Conservation (phyloP, 2,329 filamentous ascomycete species). For the Drechslera avenae region DNA sequence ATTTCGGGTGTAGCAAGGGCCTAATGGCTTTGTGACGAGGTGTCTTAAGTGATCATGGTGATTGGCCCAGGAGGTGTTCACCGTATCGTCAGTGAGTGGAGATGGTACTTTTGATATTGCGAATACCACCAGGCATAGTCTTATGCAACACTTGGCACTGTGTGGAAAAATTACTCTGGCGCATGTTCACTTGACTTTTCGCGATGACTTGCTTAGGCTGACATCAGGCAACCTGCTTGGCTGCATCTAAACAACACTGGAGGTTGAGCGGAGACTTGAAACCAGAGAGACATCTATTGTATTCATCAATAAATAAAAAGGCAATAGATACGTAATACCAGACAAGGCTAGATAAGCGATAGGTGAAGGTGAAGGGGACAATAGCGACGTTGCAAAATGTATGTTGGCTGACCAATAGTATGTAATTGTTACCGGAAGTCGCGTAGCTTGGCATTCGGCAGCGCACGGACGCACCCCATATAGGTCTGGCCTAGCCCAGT, state of each 20-base stretch:
- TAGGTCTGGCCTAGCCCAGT: constrained; percentile 2
- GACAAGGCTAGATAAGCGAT: neutral
- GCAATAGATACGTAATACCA: no score
- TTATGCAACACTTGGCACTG: no score
- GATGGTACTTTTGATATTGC: no score
- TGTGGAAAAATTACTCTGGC: no score
- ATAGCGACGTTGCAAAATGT: constrained; percentile 2
- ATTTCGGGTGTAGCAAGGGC: neutral
- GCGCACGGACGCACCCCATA: constrained; percentile 14
- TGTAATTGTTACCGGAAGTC: constrained; percentile 1
- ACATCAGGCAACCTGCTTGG: neutral
- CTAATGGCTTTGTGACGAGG: neutral
- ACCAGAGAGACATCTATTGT: neutral
- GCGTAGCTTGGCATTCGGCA: constrained; percentile 18
- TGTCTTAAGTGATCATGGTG: no score
- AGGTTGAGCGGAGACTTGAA: no score
- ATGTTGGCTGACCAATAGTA: constrained; percentile 7
- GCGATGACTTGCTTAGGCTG: neutral
- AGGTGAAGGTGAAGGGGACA: neutral
- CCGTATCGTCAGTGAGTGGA: no score
- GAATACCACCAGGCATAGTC: no score
- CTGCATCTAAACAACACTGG: constrained; percentile 15
- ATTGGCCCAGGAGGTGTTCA: no score
- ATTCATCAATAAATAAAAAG: no score
- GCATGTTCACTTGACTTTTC: neutral